Conservation (phyloP, 164 flowering plant genomes). For the Kingdonia uniflora region DNA sequence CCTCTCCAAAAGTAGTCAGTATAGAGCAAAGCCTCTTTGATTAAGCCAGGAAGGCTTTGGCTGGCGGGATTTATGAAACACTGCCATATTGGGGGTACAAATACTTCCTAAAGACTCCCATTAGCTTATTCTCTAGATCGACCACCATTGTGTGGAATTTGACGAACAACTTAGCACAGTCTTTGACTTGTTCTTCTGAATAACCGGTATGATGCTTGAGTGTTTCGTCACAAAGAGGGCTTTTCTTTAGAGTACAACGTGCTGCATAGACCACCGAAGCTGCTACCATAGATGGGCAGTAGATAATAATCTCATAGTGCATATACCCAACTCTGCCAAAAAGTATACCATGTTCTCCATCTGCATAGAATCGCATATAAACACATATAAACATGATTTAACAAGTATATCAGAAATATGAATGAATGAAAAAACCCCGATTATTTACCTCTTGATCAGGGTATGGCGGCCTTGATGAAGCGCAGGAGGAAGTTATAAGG, state of each 20-base stretch:
- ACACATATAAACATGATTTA: background rate
- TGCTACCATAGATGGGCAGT: slow-evolving; percentile 71
- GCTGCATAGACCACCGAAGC: slow-evolving; percentile 93
- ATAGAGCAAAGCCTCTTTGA: background rate
- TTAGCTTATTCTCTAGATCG: slow-evolving; percentile 39
- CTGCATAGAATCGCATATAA: too few relatives aligned
- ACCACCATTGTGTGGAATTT: slow-evolving; percentile 35
- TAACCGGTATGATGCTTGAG: slow-evolving; percentile 66
- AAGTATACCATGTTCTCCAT: slow-evolving; percentile 64
- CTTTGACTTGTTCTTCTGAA: slow-evolving; percentile 65
- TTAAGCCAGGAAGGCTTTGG: slow-evolving; percentile 26
- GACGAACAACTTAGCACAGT: slow-evolving; percentile 61
- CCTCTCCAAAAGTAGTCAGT: too few relatives aligned
- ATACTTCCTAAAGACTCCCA: slow-evolving; percentile 51
- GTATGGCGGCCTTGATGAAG: slow-evolving; percentile 63
- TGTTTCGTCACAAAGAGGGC: slow-evolving; percentile 66
- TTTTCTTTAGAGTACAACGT: too few relatives aligned
- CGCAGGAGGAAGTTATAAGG: slow-evolving; percentile 74
- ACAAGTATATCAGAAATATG: background rate
- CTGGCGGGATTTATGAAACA: slow-evolving; percentile 59
- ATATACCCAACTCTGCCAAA: slow-evolving; percentile 64
- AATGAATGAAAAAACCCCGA: background rate
- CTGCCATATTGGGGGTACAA: slow-evolving; percentile 31
- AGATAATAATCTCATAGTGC: slow-evolving; percentile 48
- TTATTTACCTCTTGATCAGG: slow-evolving; percentile 29